Base-by-base conservation (phyloP, 441 rosid genomes). In the Euphorbia corollata region DNA sequence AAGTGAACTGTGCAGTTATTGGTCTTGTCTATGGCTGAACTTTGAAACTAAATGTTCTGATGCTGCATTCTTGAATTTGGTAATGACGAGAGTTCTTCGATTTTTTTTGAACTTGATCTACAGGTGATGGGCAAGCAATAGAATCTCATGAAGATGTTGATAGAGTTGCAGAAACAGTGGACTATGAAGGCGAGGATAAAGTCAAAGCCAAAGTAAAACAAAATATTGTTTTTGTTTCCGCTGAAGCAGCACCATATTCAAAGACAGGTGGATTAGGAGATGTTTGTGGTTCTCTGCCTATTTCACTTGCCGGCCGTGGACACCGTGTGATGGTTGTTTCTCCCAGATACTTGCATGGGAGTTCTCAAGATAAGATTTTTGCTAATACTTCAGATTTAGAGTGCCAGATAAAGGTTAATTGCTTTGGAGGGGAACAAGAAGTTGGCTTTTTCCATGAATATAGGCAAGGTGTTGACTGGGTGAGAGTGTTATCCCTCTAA, bases 191-290 rank as follows among this genome's bases (percentile, higher is more conserved):
- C 65, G 53, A 69, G 59, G 75, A 74, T 22, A 79, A 64, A 45
- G 48, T 27, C 1, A 41, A 59, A 71, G 78, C 77, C 47, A 77
- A 69, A 67, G 69, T 85, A 36, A 74, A 70, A 56, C 45, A 85
- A 74, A 89, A 77, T 60, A 71, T 89, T n/a, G 80, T 93, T 16
- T 87, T 89, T 75, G 92, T 94, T 57, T 81, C 99, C 7, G 79
- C 99, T 4, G 99, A 93, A 78, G 99, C 97, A 0, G 90, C 91
- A 68, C 99, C 97, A 22, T 94, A 89, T 77, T 94, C 99, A 0
- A 94, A 94, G 78, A 91, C 97, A 3, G 99, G 99, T 61, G 99
- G 99, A 65, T 50, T 94, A 66, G 97, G 93, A 63, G 97, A 94
- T 80, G 99, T 94, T 51, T 89, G 96, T 75, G 96, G 99, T 56